These are phyloP conservation scores for Ambispora gerdemannii DNA, from an alignment of 192 early-diverging fungal genomes.

Conservation along the genomic window DNA sequence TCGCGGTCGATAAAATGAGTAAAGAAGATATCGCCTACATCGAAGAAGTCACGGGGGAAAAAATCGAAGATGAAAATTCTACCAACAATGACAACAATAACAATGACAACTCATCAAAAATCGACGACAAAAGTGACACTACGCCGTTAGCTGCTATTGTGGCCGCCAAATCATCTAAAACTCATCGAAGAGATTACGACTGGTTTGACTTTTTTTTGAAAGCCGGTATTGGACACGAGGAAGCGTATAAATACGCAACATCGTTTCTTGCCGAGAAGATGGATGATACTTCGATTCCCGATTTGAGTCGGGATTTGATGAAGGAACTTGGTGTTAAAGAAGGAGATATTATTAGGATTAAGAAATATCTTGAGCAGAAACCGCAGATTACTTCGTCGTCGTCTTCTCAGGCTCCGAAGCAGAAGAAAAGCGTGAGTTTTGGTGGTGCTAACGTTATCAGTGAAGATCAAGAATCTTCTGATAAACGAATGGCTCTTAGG, in stretches of 20 bases:
- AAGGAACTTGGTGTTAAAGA: conserved; percentile 79
- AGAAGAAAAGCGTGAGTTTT: conserved; percentile 42
- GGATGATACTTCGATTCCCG: conserved; percentile 74
- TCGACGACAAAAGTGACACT: conserved; percentile 18
- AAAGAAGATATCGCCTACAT: conserved; percentile 53
- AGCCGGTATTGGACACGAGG: conserved; percentile 66
- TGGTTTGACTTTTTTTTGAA: conserved; percentile 93
- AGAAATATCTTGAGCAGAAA: conserved; percentile 58
- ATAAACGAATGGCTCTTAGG: conserved; percentile 34
- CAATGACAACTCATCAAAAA: no score
- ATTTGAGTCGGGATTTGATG: conserved; percentile 72
- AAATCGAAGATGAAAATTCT: conserved; percentile 35
- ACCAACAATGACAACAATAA: no score
- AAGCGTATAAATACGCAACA: conserved; percentile 77
- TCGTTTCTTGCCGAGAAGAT: conserved; percentile 85
- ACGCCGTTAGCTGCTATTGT: conserved; percentile 25
- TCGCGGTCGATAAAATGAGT: conserved; percentile 84
- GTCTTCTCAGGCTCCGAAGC: conserved; percentile 42
- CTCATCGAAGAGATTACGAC: conserved; percentile 74
- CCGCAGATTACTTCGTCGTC: no score
- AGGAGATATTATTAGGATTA: conserved; percentile 77
- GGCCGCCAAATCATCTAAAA: conserved; percentile 37
- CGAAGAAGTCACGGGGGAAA: conserved; percentile 49
- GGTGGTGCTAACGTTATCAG: conserved; percentile 33
- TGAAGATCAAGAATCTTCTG: conserved; percentile 32